Conservation (phyloP, 2,329 filamentous ascomycete species). For the Coniochaeta sp. region DNA sequence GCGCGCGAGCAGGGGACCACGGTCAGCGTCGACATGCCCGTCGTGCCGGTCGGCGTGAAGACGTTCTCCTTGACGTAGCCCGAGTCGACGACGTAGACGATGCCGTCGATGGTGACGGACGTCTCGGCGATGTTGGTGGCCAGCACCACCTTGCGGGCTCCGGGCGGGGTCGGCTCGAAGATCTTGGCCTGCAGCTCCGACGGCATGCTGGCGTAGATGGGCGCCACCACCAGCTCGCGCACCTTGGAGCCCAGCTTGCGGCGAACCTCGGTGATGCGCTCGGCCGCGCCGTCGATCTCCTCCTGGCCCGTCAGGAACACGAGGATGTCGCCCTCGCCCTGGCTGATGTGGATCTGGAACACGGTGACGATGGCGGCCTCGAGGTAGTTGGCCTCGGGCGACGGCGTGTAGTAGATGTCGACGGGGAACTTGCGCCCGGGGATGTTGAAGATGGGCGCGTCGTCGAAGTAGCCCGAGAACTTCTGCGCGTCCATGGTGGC, state of each 20-base stretch:
- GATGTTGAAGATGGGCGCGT: conserved; percentile 90
- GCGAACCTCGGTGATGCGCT: conserved; percentile 77
- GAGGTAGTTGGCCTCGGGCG: conserved; percentile 91
- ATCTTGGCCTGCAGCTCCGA: conserved; percentile 89
- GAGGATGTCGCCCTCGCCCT: conserved; percentile 80
- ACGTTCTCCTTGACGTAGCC: conserved; percentile 95
- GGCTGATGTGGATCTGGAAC: conserved; percentile 89
- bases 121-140: conserved; percentile 98
- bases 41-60: conserved; percentile 68
- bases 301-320: conserved; percentile 95
- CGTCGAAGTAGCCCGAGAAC: conserved; percentile 86
- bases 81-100: conserved; percentile 91
- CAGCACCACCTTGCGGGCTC: conserved; percentile 82
- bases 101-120: conserved; percentile 89
- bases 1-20: conserved; percentile 88
- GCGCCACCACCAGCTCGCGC: conserved; percentile 81
- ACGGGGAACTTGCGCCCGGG: conserved; percentile 85
- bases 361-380: conserved; percentile 86
- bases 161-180: conserved; percentile 84
- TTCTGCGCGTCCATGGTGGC: conserved; percentile 93
- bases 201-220: conserved; percentile 90
- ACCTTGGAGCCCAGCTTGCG: conserved; percentile 79
- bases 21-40: conserved; percentile 86
- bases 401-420: conserved; percentile 82
- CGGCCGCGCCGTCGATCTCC: conserved; percentile 85